Base-by-base conservation (phyloP, 2,329 filamentous ascomycete genomes). In the Xylariaceae sp. region DNA sequence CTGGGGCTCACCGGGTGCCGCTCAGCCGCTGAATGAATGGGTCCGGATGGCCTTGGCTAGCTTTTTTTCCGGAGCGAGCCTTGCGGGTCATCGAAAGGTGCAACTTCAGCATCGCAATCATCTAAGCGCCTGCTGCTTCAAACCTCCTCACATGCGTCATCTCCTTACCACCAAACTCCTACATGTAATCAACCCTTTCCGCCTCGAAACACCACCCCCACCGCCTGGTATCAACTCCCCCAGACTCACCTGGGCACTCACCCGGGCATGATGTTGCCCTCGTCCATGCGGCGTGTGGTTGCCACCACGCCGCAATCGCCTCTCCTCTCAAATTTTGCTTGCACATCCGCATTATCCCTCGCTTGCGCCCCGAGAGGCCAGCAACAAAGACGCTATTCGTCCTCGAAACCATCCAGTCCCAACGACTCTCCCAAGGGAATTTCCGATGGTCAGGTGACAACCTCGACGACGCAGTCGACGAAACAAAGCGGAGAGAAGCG, bases 341-440 rank as follows among this genome's bases (percentile, higher is more conserved):
- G 76, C 45, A 66, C 75, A 44, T 72, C 73, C 54, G 67, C 73
- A 54, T 57, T 74, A 63, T 59, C 66, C 52, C 65, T 73, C 57
- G 62, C 76, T 63, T 72, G 75, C 64, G 66, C 71, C 60, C 71
- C 74, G 51, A 69, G 52, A 52, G 65, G 71, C 58, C 80, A 81
- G 64, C 82, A 83, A 72, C 76, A 81, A 54, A 61, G 70, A 65
- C 77, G 83, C 62, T 84, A 77, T 66, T 86, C 83, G 10, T 86
- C 83, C 26, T 86, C 83, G 32, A 86, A 86, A 70, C 82, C 83
- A n/a, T 85, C 82, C 40, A 81, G 80, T 64, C 79, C 82, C n/a
- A 81, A 83, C 59, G 82, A 81, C 65, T 82, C 80, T 9, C 73
- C 81, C 23, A 81, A 77, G 64, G 78, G 79, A 20, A 73, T 80